Evolutionary conservation across 768 basidiomycete species (phyloP).

Genomic region (Grammothele lineata): DNA sequence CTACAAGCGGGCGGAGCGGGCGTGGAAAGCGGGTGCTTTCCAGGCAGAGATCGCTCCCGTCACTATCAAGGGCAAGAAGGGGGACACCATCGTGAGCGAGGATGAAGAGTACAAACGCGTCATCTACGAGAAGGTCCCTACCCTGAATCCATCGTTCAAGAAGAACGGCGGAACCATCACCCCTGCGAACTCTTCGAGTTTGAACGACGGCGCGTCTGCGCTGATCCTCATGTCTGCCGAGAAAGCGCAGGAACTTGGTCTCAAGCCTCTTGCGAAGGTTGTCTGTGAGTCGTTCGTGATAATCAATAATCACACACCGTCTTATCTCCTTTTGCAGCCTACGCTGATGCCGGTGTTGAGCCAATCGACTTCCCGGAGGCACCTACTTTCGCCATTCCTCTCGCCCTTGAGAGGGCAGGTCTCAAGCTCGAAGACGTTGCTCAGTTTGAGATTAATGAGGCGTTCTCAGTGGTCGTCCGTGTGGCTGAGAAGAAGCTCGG

Average conservation of each 20-base stretch:
- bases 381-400: constrained; percentile 86
- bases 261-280: constrained; percentile 92
- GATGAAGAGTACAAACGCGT: constrained; percentile 99
- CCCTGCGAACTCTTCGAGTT: constrained; percentile 90
- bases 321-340: constrained; percentile 49
- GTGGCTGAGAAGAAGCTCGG: constrained; percentile 86
- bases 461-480: constrained; percentile 91
- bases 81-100: constrained; percentile 82
- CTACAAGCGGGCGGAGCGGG: constrained; percentile 87
- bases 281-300: constrained; percentile 72
- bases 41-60: constrained; percentile 86
- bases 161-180: constrained; percentile 85
- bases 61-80: constrained; percentile 91
- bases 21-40: constrained; percentile 86
- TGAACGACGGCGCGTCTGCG: constrained; percentile 97
- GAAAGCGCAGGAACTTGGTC: constrained; percentile 85
- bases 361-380: constrained; percentile 97
- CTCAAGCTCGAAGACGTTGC: constrained; percentile 81
- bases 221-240: constrained; percentile 92
- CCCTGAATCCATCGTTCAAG: constrained; percentile 86
- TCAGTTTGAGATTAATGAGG: constrained; percentile 95
- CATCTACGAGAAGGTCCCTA: constrained; percentile 89
- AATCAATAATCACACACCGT: too few species aligned
- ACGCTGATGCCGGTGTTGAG: constrained; percentile 94
- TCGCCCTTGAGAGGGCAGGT: constrained; percentile 84